Base-by-base conservation (phyloP, 2,329 filamentous ascomycete genomes). In the Scedosporium dehoogii region DNA sequence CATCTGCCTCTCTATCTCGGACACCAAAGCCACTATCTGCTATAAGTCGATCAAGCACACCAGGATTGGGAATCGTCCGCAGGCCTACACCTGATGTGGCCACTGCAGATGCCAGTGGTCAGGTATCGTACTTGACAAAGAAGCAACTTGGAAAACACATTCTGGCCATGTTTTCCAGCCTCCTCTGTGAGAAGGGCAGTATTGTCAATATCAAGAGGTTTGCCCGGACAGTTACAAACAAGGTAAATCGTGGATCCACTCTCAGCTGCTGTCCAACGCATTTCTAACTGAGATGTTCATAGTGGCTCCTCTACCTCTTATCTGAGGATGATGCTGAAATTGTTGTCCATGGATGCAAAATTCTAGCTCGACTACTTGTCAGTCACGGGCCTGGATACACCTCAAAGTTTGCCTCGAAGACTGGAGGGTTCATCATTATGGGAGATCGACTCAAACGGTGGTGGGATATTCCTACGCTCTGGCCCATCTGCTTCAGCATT, bases 251-350 rank as follows among this genome's bases (percentile, higher is more conserved):
- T 64, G 61, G 63, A 27, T 62, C 57, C 62, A 2, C 46, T 10
- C 33, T 18, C 12, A 46, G 14, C 21, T n/a, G 18, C 44, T 33
- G 6, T 6, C 27, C 4, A 44, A 21, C 16, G 14, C 23, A 57
- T 7, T 42, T 41, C 71, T 78, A 71, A 74, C 67, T 55, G 41
- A 14, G 21, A 12, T 3, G 21, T 6, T 25, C 27, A 3, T 67
- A 93, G 88, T 97, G 92, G 92, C 82, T 96, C 14, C 78, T 99
- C 14, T 96, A 97, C 73, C 83, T 99, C 14, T 81, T 97, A 59
- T 91, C 91, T 6, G 92, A 97, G 71, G 85, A 90, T 65, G 90
- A 97, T 64, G 82, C 90, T 5, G 88, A 92, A 67, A 87, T 96
- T 23, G 88, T 97, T 10, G 81, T 92, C 14, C 83, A 92, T 60